phyloP scores from a whole-genome alignment of 2,329 filamentous ascomycete species.

The Pseudomassariella vexata region DNA sequence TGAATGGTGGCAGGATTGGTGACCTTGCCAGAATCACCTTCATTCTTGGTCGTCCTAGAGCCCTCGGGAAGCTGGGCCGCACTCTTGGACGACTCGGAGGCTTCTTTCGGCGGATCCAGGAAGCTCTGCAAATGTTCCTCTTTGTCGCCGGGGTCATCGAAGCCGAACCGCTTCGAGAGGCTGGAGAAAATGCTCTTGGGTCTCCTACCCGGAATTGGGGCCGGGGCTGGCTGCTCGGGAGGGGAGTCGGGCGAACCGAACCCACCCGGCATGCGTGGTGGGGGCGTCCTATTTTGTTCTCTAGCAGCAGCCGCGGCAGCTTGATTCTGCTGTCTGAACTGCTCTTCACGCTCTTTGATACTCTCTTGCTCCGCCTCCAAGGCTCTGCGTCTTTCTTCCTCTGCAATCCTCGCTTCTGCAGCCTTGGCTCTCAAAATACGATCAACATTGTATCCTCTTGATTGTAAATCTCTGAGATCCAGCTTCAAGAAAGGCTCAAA shows the following conservation, averaged over 20 bases:
- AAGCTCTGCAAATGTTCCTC: slow-evolving; percentile 32
- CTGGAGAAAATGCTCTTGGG: slow-evolving; percentile 62
- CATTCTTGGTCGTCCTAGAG: slow-evolving; percentile 13
- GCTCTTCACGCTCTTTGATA: slow-evolving; percentile 50
- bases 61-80: too few relatives aligned
- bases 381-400: slow-evolving; percentile 71
- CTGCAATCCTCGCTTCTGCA: slow-evolving; percentile 80
- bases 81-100: slow-evolving; percentile 7
- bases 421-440: slow-evolving; percentile 85
- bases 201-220: slow-evolving; percentile 2
- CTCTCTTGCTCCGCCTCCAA: slow-evolving; percentile 66
- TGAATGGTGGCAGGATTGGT: slow-evolving; percentile 57
- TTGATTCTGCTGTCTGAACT: slow-evolving; percentile 41
- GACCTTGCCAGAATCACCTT: slow-evolving; percentile 44
- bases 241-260: slow-evolving; percentile 39
- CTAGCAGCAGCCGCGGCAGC: slow-evolving; percentile 29
- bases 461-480: slow-evolving; percentile 73
- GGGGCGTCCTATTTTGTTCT: slow-evolving; percentile 34
- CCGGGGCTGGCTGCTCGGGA: slow-evolving; percentile 23
- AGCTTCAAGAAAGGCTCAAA: slow-evolving; percentile 87
- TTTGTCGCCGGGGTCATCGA: slow-evolving; percentile 46
- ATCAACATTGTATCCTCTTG: slow-evolving; percentile 93
- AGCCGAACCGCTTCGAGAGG: slow-evolving; percentile 61
- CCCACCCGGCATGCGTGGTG: slow-evolving; percentile 63
- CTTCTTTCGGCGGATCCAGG: neutral